Evolutionary conservation across 345 rosid species (phyloP), one percentile per base, ranked within the genome.

Genomic region (Eucalyptus marginata): DNA sequence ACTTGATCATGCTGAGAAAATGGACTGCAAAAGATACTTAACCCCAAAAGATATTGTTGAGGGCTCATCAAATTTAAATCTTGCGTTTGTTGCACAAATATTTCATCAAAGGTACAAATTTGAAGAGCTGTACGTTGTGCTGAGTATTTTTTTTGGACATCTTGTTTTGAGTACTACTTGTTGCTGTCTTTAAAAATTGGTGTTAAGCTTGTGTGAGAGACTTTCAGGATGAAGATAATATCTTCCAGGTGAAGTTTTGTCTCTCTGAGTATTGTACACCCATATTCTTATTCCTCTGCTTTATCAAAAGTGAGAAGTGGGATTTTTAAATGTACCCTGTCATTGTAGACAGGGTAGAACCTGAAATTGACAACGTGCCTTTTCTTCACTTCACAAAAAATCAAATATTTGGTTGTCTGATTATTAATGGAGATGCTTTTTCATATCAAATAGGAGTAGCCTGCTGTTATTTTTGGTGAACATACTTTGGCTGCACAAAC

Each of bases 51-150:
- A 97, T 92, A 96, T 97, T 52, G 94, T 93, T 51, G 98, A 96
- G 88, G 98, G 99, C 86, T 95, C 95, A 33, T 43, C 98, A 80
- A 97, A 94, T 91, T 90, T 97, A 91, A 97, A 97, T 93, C 98
- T 97, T 49, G 99, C 98, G 9, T 96, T 97, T 80, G 95, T 96
- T 85, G 99, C 98, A 49, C 98, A 96, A 88, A 96, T 97, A 88
- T 97, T 97, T 92, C 99, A 96, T 86, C 93, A 93, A 90, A 96
- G 99, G 99, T 97, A 89, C 87, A 90, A 90, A 90, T 50, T 27
- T 27, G 29, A 87, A 71, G 18, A n/a, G 64, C 52, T 47, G 54
- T 88, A 84, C 3, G 0, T 33, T 24, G 44, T 40, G 8, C 85
- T 36, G 54, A 36, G 31, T 10, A 43, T 25, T 22, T 71, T 68